Evolutionary conservation across 2,329 filamentous ascomycete species (phyloP).

Genomic region (Fusarium cicatricum): DNA sequence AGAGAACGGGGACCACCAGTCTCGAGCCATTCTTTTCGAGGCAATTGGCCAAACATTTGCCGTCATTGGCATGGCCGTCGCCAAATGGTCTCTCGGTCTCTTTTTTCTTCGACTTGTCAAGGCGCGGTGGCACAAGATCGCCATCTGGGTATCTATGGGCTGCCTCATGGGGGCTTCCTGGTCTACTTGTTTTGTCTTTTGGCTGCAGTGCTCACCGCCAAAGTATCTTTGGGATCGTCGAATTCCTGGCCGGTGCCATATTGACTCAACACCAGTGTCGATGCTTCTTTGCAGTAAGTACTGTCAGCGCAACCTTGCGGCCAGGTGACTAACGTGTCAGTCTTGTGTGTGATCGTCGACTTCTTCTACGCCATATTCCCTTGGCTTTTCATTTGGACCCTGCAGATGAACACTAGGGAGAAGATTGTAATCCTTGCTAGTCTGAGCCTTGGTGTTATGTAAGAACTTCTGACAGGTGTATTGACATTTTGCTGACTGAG

Average conservation of each 20-base stretch:
- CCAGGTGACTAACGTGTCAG: not conserved
- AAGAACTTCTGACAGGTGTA: conserved; percentile 2
- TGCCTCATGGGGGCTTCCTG: conserved; percentile 31
- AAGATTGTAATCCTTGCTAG: conserved; percentile 54
- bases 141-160: conserved; percentile 45
- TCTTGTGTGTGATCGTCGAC: conserved; percentile 45
- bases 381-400: conserved; percentile 54
- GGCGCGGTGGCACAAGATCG: conserved; percentile 46
- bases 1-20: conserved; percentile 27
- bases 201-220: conserved; percentile 29
- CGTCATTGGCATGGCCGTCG: conserved; percentile 49
- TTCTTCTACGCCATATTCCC: conserved; percentile 53
- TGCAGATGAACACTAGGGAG: conserved; percentile 55
- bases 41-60: conserved; percentile 48
- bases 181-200: conserved; percentile 23
- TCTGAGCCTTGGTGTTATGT: conserved; percentile 55
- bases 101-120: conserved; percentile 51
- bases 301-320: rapidly evolving
- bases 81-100: conserved; percentile 50
- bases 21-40: conserved; percentile 43
- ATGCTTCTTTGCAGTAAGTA: conserved; percentile 35
- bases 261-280: conserved; percentile 31
- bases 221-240: conserved; percentile 33
- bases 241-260: conserved; percentile 25
- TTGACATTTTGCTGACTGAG: not conserved